A percentile compares a stretch with the other conserved stretches of the same genome.
Evolutionary conservation across 257 asterid genomes (phyloP).

Genomic region (Gardenia jasminoides): DNA sequence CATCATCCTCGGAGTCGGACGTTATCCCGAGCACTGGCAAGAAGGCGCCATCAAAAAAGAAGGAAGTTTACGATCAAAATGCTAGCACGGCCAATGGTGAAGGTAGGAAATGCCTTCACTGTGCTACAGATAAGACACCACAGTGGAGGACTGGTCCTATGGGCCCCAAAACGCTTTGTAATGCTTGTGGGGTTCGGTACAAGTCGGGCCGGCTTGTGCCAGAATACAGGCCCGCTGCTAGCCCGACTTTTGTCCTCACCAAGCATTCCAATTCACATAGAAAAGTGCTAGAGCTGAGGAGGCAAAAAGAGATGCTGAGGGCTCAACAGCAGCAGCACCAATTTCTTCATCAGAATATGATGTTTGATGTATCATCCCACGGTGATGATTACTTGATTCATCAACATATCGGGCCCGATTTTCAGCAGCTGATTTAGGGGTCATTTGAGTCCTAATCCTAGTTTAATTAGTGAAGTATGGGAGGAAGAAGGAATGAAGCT

Average conservation of each 20-base stretch:
- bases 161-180: conserved; percentile 95
- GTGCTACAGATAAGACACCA: conserved; percentile 95
- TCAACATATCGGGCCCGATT: conserved; percentile 80
- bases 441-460: background rate
- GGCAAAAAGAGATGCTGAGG: conserved; percentile 68
- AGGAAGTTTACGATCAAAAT: conserved; percentile 32
- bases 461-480: background rate
- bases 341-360: conserved; percentile 58
- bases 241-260: conserved; percentile 81
- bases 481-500: background rate
- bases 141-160: conserved; percentile 95
- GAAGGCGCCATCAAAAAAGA: conserved; percentile 33
- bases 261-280: conserved; percentile 91
- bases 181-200: conserved; percentile 90
- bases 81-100: conserved; percentile 31
- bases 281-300: conserved; percentile 77
- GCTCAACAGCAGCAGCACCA: conserved; percentile 63
- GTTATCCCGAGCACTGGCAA: conserved; percentile 19
- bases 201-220: conserved; percentile 95
- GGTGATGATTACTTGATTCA: conserved; percentile 81
- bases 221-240: conserved; percentile 88
- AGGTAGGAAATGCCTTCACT: conserved; percentile 81
- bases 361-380: conserved; percentile 59
- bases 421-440: conserved; percentile 58
- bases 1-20: conserved; percentile 59